phyloP scores from a whole-genome alignment of 2,329 filamentous ascomycete species.

The Aspergillus arachidicola region DNA sequence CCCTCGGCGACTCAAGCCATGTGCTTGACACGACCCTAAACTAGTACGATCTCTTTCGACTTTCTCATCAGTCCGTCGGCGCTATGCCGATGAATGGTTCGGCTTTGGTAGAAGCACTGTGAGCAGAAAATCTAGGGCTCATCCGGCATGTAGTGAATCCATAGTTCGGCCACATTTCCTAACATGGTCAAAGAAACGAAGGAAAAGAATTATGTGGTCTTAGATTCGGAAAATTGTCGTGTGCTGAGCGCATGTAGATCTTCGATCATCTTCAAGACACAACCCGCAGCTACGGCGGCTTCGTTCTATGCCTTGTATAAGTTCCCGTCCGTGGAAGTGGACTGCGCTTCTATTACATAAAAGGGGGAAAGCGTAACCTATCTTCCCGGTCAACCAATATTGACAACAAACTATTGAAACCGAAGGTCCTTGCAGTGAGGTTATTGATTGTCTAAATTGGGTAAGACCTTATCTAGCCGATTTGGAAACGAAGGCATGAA shows the following conservation, averaged over 20 bases:
- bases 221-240: too few relatives aligned
- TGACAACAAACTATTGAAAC: not conserved
- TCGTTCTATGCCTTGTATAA: not conserved
- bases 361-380: not conserved
- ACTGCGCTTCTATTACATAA: not conserved
- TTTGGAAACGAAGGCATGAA: not conserved
- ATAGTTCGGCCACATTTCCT: not conserved
- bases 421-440: not conserved
- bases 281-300: not conserved
- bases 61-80: not conserved
- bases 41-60: not conserved
- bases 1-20: not conserved
- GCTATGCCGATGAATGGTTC: not conserved
- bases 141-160: not conserved
- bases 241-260: not conserved
- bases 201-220: too few relatives aligned
- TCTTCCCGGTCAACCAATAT: not conserved
- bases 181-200: not conserved
- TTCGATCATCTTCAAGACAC: not conserved
- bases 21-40: not conserved
- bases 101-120: not conserved
- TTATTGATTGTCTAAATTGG: not conserved
- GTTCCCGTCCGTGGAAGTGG: not conserved
- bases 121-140: not conserved
- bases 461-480: not conserved